A percentile compares a stretch with the other conserved stretches of the same genome.
Conservation (phyloP, 805 yeast species). For the Hanseniaspora meyeri region DNA sequence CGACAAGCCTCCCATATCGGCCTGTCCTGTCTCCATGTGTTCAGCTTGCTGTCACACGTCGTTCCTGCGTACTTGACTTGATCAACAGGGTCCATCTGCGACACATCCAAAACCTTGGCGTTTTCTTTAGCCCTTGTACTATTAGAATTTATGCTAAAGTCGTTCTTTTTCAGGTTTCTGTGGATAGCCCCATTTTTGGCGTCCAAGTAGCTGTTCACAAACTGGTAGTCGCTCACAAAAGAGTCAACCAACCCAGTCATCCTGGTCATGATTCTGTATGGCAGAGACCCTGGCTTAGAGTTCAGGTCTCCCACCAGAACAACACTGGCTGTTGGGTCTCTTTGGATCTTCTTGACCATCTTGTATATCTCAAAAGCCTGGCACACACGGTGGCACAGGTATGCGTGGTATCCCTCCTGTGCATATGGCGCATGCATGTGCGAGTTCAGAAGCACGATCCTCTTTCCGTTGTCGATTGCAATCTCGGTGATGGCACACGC, state of each 20-base stretch:
- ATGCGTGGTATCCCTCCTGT: conserved; percentile 70
- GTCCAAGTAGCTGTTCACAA: not conserved
- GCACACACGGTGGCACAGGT: conserved; percentile 77
- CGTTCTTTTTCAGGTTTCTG: not conserved
- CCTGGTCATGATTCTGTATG: conserved; percentile 56
- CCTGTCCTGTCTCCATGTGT: conserved; percentile 64
- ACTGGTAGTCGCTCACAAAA: conserved; percentile 30
- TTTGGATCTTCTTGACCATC: conserved; percentile 42
- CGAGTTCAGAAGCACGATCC: conserved; percentile 67
- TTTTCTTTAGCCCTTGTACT: not conserved
- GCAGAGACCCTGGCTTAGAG: conserved; percentile 75
- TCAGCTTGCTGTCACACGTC: conserved; percentile 78
- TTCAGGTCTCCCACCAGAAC: conserved; percentile 89
- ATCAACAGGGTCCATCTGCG: conserved; percentile 37
- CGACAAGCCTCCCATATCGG: conserved; percentile 64
- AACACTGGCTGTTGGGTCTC: conserved; percentile 68
- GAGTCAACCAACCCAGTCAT: conserved; percentile 66
- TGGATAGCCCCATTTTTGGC: not conserved
- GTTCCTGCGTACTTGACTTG: conserved; percentile 69
- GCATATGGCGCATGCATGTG: conserved; percentile 98
- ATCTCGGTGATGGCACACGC: conserved; percentile 65
- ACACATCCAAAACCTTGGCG: conserved; percentile 29
- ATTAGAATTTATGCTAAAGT: conserved; percentile 12
- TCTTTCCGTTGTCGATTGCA: conserved; percentile 31
- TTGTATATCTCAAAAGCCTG: conserved; percentile 94